Conservation (phyloP, 768 basidiomycete species). For the Coprinopsis marcescibilis region DNA sequence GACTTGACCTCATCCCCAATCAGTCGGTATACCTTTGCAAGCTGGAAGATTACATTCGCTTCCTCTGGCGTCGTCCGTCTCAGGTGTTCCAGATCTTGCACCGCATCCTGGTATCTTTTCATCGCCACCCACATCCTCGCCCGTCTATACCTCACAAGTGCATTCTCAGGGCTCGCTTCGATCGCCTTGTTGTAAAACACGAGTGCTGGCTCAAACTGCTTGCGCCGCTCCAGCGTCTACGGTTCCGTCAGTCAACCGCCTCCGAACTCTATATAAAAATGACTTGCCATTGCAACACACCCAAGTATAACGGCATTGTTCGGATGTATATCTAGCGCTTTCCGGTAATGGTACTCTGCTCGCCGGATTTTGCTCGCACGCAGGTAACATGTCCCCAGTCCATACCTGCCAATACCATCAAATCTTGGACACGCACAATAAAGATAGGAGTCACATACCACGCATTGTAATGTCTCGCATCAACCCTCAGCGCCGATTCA, state of each 20-base stretch:
- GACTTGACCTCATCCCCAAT: constrained; percentile 75
- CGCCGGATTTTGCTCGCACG: constrained; percentile 88
- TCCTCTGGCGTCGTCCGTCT: constrained; percentile 86
- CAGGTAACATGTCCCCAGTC: constrained; percentile 95
- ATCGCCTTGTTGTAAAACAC: constrained; percentile 53
- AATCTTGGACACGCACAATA: constrained; percentile 13
- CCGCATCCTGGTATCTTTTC: constrained; percentile 81
- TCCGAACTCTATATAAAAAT: constrained; percentile 16
- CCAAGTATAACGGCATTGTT: constrained; percentile 93
- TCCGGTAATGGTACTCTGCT: constrained; percentile 95
- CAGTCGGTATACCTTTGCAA: constrained; percentile 86
- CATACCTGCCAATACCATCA: constrained; percentile 64
- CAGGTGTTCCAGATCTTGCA: constrained; percentile 75
- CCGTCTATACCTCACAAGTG: constrained; percentile 89
- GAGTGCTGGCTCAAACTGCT: constrained; percentile 72
- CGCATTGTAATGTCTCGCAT: constrained; percentile 94
- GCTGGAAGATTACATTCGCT: constrained; percentile 93
- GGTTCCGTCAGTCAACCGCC: constrained; percentile 11
- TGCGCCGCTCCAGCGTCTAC: constrained; percentile 88
- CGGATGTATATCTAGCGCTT: constrained; percentile 88
- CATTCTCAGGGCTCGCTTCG: constrained; percentile 84
- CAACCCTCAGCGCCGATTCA: constrained; percentile 84
- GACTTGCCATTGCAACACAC: constrained; percentile 86
- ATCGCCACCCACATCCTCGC: constrained; percentile 86
- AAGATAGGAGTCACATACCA: constrained; percentile 57